Base-by-base conservation (phyloP, 192 early-diverging fungal species). In the Lunasporangiospora selenospora region DNA sequence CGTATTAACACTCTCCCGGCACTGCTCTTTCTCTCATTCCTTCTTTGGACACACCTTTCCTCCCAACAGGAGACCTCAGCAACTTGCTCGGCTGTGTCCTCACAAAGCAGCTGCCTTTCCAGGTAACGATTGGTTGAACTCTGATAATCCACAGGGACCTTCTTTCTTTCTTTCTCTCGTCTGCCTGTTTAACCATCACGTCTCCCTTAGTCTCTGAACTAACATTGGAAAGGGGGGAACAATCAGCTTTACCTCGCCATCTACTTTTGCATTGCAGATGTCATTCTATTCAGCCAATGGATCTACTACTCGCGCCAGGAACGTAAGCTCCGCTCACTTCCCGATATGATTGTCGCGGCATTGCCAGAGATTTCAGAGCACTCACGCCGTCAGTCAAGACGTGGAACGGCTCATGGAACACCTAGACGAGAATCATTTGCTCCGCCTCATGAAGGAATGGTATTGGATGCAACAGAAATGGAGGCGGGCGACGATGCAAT, bases 41-140 rank as follows among this genome's bases (percentile, higher is more conserved):
- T 62, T 50, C 30, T 29, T 23, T 19, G 16, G 24, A 16, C n/a
- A 36, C 31, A 44, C 19, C 16, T 55, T 29, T 52, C 36, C 23
- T 50, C 37, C 39, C 65, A 24, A 48, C 63, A 77, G 91, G 91
- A 21, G 92, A 94, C 57, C 44, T 87, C 41, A 80, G 84, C 51
- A 92, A 90, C 64, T 63, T 92, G 4, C 58, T 89, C 39, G 92
- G 90, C 12, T 86, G 89, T 23, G 39, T 92, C 18, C 58, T 90
- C 30, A 90, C 91, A 29, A 50, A 84, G 7, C 92, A 92, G 62
- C 83, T 87, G n/a, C 76, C 80, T n/a, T 94, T 94, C 57, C 92
- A 94, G 76, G 83, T 85, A 54, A 77, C 27, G 12, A 27, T 24
- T 12, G 2, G 13, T n/a, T n/a, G n/a, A n/a, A n/a, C n/a, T n/a